These are phyloP conservation scores for Verbena officinalis DNA, from an alignment of 257 asterid species.

Conservation along the genomic window DNA sequence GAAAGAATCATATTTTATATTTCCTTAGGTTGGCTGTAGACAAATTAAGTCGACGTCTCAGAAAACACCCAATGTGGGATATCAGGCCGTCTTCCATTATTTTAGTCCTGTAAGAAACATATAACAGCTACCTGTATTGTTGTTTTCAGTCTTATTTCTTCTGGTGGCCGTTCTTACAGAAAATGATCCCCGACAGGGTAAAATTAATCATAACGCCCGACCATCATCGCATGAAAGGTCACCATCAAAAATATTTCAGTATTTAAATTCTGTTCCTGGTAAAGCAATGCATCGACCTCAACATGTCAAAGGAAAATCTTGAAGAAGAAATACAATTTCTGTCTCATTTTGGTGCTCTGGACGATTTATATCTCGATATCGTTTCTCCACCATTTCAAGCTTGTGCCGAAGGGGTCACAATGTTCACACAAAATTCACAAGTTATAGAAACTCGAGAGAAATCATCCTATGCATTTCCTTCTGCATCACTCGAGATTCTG, in stretches of 20 bases:
- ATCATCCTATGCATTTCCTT: conserved; percentile 23
- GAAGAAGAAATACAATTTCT: not conserved
- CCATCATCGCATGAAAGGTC: not conserved
- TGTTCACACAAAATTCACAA: conserved; percentile 18
- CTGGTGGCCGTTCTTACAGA: too few species aligned
- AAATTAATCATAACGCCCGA: not conserved
- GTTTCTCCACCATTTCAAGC: conserved; percentile 23
- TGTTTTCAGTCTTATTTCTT: too few species aligned
- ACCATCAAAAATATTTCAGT: not conserved
- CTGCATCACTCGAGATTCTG: conserved; percentile 47
- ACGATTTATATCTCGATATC: conserved; percentile 7
- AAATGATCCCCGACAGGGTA: not conserved
- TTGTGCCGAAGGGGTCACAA: not conserved
- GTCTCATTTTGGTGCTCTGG: conserved; percentile 4
- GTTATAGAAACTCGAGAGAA: conserved; percentile 25
- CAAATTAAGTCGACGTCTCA: too few species aligned
- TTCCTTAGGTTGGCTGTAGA: too few species aligned
- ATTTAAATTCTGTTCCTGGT: not conserved
- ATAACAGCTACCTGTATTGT: too few species aligned
- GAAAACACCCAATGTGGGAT: too few species aligned
- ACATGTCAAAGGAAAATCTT: not conserved
- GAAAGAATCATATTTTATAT: too few species aligned
- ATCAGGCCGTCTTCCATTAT: too few species aligned
- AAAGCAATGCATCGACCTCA: not conserved
- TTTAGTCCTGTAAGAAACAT: too few species aligned